Percentiles rank a stretch among this genome's conserved stretches.
Evolutionary conservation across 768 basidiomycete species (phyloP).

Genomic region (Multifurca ochricompacta): DNA sequence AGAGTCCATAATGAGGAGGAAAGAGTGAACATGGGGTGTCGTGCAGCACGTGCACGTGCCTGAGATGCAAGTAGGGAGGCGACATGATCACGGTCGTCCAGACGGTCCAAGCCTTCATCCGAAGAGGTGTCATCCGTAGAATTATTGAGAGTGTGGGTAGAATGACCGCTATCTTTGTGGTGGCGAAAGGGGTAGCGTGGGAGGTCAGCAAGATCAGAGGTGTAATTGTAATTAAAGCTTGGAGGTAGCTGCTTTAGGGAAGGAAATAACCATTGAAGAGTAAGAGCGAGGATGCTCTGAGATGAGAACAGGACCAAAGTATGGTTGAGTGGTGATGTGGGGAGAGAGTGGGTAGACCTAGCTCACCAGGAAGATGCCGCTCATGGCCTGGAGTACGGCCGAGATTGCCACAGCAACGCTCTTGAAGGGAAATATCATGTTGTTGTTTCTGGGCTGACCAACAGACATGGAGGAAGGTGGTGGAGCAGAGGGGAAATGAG

Average conservation of each 20-base stretch:
- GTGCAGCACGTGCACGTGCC: constrained; percentile 4
- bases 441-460: no score
- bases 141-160: background rate
- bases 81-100: background rate
- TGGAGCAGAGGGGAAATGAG: background rate
- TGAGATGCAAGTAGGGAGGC: constrained; percentile 4
- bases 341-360: background rate
- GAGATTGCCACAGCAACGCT: background rate
- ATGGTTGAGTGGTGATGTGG: background rate
- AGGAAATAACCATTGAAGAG: constrained; percentile 6
- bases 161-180: background rate
- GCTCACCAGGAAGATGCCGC: constrained; percentile 11
- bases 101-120: background rate
- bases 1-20: constrained; percentile 6
- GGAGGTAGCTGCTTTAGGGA: constrained; percentile 6
- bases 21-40: background rate
- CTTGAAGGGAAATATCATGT: background rate
- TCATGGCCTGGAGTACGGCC: background rate
- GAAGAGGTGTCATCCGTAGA: constrained; percentile 3
- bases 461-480: background rate
- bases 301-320: no score
- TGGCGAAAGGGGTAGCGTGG: background rate
- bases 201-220: background rate
- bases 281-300: constrained; percentile 14
- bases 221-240: background rate